Percentiles rank a stretch among this genome's conserved stretches.
Conservation (phyloP, 139 green algal species). For the Coccomyxa sp. region DNA sequence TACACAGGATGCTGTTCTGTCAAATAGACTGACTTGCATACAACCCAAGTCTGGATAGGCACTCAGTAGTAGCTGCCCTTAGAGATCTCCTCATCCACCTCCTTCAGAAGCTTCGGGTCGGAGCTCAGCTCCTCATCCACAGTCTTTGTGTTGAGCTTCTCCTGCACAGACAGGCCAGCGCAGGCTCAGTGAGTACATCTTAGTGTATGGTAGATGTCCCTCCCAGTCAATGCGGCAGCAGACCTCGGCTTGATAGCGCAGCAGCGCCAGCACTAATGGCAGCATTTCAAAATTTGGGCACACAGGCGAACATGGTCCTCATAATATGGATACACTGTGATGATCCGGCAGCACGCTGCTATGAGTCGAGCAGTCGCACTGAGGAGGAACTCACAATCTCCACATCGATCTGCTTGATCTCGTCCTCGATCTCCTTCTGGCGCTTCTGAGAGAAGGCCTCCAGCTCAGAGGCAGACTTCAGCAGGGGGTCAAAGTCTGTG, state of each 20-base stretch:
- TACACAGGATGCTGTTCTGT: no score
- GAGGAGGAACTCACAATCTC: not conserved
- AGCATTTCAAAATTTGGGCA: no score
- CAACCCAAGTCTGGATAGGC: no score
- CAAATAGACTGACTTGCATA: no score
- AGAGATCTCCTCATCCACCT: slow-evolving; percentile 1
- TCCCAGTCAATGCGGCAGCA: no score
- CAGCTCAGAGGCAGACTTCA: not conserved
- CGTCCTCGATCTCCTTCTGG: not conserved
- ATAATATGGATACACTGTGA: no score
- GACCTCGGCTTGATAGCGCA: no score
- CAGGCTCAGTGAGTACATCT: not conserved
- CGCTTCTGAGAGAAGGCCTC: not conserved
- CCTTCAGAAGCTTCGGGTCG: not conserved
- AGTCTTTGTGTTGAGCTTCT: not conserved
- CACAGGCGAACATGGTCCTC: no score
- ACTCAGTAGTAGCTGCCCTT: slow-evolving; percentile 6
- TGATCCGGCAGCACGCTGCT: not conserved
- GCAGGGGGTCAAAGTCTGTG: not conserved
- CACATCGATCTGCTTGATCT: not conserved
- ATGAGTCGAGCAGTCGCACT: not conserved
- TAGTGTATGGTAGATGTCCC: no score
- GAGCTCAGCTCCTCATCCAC: not conserved
- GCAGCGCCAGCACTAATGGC: no score
- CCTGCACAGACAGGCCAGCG: not conserved